Percentiles rank a stretch among this genome's conserved stretches.
phyloP scores from a whole-genome alignment of 306 rosid species.

The Sphenostylis stenocarpa region DNA sequence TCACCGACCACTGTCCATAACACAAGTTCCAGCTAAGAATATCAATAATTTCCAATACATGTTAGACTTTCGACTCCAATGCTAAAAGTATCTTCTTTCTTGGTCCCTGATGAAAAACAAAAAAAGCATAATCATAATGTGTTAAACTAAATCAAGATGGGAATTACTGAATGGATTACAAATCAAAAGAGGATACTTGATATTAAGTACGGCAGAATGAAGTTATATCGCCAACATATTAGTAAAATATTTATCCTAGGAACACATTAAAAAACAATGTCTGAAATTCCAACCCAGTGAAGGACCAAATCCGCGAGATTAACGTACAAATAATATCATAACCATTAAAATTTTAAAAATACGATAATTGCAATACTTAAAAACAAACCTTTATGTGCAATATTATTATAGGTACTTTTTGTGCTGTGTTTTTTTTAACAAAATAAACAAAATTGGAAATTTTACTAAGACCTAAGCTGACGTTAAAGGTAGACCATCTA shows the following conservation, averaged over 20 bases:
- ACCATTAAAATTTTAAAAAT: not conserved
- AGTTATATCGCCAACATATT: not conserved
- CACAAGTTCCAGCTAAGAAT: slow-evolving; percentile 15
- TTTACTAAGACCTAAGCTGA: not conserved
- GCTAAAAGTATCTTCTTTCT: slow-evolving; percentile 96
- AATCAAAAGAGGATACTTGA: slow-evolving; percentile 2
- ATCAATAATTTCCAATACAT: slow-evolving; percentile 16
- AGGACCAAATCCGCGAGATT: slow-evolving; percentile 8
- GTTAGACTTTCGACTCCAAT: slow-evolving; percentile 77
- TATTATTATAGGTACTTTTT: not conserved
- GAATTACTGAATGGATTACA: not conserved
- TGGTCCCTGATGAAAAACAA: slow-evolving; percentile 90
- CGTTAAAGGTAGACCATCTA: not conserved
- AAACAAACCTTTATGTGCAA: not conserved
- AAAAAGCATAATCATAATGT: slow-evolving; percentile 28
- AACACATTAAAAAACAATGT: not conserved
- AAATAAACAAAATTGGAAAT: not conserved
- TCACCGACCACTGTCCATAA: slow-evolving; percentile 23
- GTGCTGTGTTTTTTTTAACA: not conserved
- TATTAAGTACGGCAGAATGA: not conserved
- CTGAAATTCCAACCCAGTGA: not conserved
- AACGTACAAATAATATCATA: not conserved
- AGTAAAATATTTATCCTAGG: not conserved
- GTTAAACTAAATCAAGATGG: slow-evolving; percentile 12
- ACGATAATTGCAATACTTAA: not conserved